Base-by-base conservation (phyloP, 2,329 filamentous ascomycete species). In the Emericellopsis atlantica region DNA sequence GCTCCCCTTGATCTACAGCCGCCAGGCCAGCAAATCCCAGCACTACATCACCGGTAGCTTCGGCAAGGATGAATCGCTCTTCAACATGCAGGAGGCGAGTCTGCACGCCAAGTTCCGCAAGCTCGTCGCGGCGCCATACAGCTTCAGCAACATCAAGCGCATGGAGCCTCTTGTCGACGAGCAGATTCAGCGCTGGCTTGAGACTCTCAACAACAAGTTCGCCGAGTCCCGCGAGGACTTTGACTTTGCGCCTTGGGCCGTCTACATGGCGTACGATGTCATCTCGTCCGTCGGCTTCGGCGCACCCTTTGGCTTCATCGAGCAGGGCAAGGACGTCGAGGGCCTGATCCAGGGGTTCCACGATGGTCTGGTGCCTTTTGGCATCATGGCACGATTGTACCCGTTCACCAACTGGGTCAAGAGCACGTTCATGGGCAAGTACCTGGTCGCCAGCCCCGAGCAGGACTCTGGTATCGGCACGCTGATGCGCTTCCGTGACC, bases 1-100 rank as follows among this genome's bases (percentile, higher is more conserved):
- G 49, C 60, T 79, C 2, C 74, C 74, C 0, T 61, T 66, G 12
- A 67, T 79, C 22, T 79, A 78, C 55, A 61, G 64, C 40, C 66
- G 72, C 18, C 60, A 70, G 45, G 72, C 67, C 5, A 62, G 74
- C 54, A 79, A 79, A 50, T 70, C 69, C 1, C 63, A 72, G 38
- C 68, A 75, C 52, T 79, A 78, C 50, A 72, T 76, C 43, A 70
- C 72, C 0, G 73, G 72, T 16, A 69, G 63, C 21, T 75, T 77
- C 46, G 73, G 73, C 14, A 65, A 70, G 42, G 66, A 61, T 5
- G 73, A 76, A 44, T 66, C 62, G 2, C 48, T 77, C 6, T 76
- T 79, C 54, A 76, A 76, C 43, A 76, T 75, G 65, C 68, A 69
- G 44, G 65, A 71, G 36, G 60, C 68, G 36, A 61, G 60, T 40